Percentiles rank a stretch among this genome's conserved stretches.
These are phyloP conservation scores for Urtica urens DNA, from an alignment of 306 rosid genomes.

Conservation along the genomic window DNA sequence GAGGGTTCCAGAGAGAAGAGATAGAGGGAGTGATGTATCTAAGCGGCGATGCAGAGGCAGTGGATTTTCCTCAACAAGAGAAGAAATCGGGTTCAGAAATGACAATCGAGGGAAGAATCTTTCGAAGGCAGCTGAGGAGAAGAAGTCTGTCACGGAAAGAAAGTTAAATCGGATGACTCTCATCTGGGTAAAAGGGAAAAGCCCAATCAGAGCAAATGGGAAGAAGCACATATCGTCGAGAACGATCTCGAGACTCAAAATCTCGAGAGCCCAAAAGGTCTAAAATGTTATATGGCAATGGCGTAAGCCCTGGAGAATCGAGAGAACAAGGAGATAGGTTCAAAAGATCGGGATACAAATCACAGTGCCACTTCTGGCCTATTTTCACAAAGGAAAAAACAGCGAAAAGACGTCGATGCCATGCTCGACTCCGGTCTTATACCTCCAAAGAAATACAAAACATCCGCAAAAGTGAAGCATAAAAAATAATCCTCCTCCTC, in stretches of 20 bases:
- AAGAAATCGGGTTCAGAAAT: constrained; percentile 12
- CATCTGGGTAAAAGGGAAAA: constrained; percentile 32
- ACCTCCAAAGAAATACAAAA: constrained; percentile 57
- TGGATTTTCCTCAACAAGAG: constrained; percentile 19
- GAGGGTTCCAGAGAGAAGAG: constrained; percentile 17
- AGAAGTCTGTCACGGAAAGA: constrained; percentile 17
- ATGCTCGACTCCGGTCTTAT: constrained; percentile 73
- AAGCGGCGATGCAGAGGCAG: constrained; percentile 24
- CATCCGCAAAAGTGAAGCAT: constrained; percentile 24
- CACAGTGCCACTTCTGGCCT: constrained; percentile 29
- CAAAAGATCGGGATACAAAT: constrained; percentile 23
- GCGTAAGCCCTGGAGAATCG: constrained; percentile 17
- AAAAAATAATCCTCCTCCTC: constrained; percentile 41
- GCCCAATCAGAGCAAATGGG: constrained; percentile 23
- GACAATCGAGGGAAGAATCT: constrained; percentile 20
- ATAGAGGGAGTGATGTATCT: constrained; percentile 24
- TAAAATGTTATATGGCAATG: constrained; percentile 25
- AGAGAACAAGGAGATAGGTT: constrained; percentile 30
- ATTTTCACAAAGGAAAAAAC: constrained; percentile 77
- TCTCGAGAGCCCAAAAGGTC: constrained; percentile 23
- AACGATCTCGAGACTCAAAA: constrained; percentile 22
- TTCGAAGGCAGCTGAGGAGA: constrained; percentile 16
- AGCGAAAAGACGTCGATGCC: constrained; percentile 87
- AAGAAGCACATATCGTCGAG: constrained; percentile 22
- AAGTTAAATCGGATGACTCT: constrained; percentile 25